These are phyloP conservation scores for Colletotrichum neosansevieriae DNA, from an alignment of 2,329 filamentous ascomycete species.

Conservation along the genomic window DNA sequence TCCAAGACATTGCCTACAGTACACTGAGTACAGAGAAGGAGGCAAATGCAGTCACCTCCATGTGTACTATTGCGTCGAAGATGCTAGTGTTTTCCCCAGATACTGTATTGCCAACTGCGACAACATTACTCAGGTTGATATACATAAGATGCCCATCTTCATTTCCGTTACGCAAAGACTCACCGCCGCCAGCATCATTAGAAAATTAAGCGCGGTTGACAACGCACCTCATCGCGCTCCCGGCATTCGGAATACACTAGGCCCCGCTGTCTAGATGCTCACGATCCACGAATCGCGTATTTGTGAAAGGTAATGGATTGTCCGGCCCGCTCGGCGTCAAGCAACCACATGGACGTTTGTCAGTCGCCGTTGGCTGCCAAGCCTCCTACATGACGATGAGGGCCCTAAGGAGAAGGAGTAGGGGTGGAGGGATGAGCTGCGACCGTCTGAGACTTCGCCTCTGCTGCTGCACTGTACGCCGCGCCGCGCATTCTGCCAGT, in stretches of 20 bases:
- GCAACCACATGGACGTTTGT: constrained; percentile 14
- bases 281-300: constrained; percentile 39
- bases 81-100: too few relatives aligned
- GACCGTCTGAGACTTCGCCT: not conserved
- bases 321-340: constrained; percentile 15
- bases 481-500: constrained; percentile 26
- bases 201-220: not conserved
- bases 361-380: constrained; percentile 23
- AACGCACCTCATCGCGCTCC: constrained; percentile 22
- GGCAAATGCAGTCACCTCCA: not conserved
- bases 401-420: not conserved
- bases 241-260: not conserved
- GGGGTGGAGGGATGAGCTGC: constrained; percentile 11
- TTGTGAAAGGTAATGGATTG: constrained; percentile 39
- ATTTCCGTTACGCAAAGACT: not conserved
- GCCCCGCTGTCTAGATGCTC: not conserved
- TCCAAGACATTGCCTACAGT: not conserved
- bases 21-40: too few relatives aligned
- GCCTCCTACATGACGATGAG: constrained; percentile 34
- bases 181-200: constrained; percentile 10
- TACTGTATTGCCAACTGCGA: too few relatives aligned
- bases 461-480: not conserved
- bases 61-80: too few relatives aligned
- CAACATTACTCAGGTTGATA: constrained; percentile 11
- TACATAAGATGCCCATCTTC: not conserved